These are phyloP conservation scores for Schwanniomyces polymorphus DNA, from an alignment of 805 yeast genomes.

Conservation along the genomic window DNA sequence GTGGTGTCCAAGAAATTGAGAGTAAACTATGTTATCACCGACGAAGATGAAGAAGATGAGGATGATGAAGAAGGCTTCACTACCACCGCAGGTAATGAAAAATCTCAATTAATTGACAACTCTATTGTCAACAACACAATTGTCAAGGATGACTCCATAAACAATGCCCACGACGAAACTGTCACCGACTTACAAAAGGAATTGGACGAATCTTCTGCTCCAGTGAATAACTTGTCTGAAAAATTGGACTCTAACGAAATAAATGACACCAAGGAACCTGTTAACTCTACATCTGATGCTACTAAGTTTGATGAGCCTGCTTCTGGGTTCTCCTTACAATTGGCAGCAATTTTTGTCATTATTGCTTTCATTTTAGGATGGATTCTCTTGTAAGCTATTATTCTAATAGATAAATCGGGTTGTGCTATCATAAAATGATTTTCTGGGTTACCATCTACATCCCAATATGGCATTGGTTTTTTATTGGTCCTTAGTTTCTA, in stretches of 20 bases:
- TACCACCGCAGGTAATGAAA: background rate
- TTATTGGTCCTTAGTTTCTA: background rate
- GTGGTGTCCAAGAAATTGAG: constrained; percentile 65
- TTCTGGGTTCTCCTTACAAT: constrained; percentile 53
- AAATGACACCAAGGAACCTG: constrained; percentile 15
- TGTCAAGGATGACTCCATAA: constrained; percentile 1
- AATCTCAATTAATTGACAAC: constrained; percentile 3
- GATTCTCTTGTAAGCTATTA: constrained; percentile 53
- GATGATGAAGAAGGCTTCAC: constrained; percentile 1
- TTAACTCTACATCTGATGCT: constrained; percentile 9
- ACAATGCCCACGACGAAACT: constrained; percentile 13
- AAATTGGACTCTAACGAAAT: constrained; percentile 44
- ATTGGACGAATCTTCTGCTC: constrained; percentile 38
- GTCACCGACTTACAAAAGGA: constrained; percentile 26
- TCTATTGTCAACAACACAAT: constrained; percentile 3
- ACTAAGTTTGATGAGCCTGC: constrained; percentile 27
- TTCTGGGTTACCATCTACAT: background rate
- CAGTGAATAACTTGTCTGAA: constrained; percentile 43
- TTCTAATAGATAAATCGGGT: background rate
- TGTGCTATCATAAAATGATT: background rate
- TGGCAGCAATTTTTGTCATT: constrained; percentile 48
- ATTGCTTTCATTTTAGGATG: constrained; percentile 66
- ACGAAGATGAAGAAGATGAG: constrained; percentile 18
- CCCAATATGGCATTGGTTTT: background rate
- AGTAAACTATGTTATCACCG: constrained; percentile 52